Percentiles rank a stretch among this genome's conserved stretches.
Conservation (phyloP, 768 basidiomycete species). For the Naganishia antarctica region DNA sequence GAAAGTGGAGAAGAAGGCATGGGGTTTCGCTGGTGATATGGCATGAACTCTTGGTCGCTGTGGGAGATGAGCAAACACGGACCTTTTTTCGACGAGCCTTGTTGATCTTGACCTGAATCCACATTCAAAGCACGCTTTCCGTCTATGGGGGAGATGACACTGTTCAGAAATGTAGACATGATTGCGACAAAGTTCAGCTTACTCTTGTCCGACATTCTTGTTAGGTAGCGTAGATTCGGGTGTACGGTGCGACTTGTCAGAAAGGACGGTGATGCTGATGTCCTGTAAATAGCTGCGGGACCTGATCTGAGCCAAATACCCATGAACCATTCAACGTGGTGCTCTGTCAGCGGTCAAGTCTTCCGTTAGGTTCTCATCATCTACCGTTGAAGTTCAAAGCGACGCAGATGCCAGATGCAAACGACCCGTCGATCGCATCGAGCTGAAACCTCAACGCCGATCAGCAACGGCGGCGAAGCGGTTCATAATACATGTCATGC, state of each 20-base stretch:
- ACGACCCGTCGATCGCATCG: not conserved
- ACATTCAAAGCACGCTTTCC: not conserved
- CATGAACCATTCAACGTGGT: too few species aligned
- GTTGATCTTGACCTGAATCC: not conserved
- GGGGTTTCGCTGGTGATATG: not conserved
- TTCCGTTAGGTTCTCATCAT: too few species aligned
- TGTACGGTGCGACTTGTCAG: too few species aligned
- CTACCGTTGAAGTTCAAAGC: too few species aligned
- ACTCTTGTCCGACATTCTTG: conserved; percentile 16
- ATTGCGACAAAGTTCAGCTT: not conserved
- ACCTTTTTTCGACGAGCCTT: conserved; percentile 11
- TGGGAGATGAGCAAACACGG: not conserved
- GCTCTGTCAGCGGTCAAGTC: too few species aligned
- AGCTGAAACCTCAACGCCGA: conserved; percentile 10
- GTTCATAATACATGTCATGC: too few species aligned
- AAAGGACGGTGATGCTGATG: too few species aligned
- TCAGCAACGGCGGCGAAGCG: too few species aligned
- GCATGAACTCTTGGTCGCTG: too few species aligned
- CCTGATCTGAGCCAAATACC: too few species aligned
- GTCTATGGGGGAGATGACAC: not conserved
- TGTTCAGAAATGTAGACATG: too few species aligned
- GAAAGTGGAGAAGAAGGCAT: conserved; percentile 17
- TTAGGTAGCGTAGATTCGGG: not conserved
- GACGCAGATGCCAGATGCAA: not conserved
- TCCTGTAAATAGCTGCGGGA: too few species aligned